Conservation (phyloP, 179 eudicot species). For the Heliamphora ciliata region DNA sequence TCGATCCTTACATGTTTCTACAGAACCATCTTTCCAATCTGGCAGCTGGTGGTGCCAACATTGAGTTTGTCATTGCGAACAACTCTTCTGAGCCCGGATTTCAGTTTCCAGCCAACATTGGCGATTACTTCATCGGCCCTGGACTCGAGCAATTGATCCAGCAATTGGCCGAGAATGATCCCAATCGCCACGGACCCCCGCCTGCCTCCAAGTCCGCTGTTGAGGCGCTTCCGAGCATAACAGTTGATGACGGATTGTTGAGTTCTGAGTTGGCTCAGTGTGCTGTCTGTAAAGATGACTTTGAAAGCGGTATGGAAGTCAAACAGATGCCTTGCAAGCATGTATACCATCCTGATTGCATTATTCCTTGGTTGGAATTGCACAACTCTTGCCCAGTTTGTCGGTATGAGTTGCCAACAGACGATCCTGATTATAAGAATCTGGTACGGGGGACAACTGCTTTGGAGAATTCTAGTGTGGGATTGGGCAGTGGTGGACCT, state of each 20-base stretch:
- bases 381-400: constrained; percentile 77
- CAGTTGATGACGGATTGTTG: constrained; percentile 34
- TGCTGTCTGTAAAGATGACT: constrained; percentile 70
- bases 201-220: constrained; percentile 52
- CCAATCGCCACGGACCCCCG: constrained; percentile 64
- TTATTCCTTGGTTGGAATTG: constrained; percentile 57
- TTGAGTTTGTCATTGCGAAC: constrained; percentile 52
- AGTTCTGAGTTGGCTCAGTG: constrained; percentile 36
- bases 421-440: constrained; percentile 61
- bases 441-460: constrained; percentile 15
- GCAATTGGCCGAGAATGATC: constrained; percentile 72
- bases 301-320: constrained; percentile 37
- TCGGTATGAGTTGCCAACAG: constrained; percentile 63
- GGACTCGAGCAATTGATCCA: constrained; percentile 69
- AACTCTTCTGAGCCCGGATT: constrained; percentile 7
- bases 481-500: neutral
- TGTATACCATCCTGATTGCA: constrained; percentile 58
- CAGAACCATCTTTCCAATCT: constrained; percentile 39
- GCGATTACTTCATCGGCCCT: constrained; percentile 64
- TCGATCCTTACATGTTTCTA: constrained; percentile 45
- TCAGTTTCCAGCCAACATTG: constrained; percentile 34
- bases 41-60: constrained; percentile 48
- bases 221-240: constrained; percentile 33
- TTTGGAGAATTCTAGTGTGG: neutral
- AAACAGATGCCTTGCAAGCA: constrained; percentile 64